phyloP scores from a whole-genome alignment of 495 filamentous ascomycete genomes.

The Aspergillus baeticus region DNA sequence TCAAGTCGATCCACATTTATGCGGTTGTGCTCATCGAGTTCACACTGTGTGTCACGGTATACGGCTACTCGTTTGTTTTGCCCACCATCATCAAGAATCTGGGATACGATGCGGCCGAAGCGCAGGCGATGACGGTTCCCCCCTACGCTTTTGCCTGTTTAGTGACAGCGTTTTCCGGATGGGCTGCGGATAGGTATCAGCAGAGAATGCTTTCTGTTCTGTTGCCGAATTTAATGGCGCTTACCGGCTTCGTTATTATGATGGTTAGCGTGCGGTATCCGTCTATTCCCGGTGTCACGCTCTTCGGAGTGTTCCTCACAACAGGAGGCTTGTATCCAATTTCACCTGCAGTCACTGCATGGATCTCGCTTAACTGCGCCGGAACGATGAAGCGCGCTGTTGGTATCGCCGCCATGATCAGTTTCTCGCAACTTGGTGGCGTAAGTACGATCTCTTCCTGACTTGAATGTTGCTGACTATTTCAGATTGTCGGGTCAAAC shows the following conservation, averaged over 20 bases:
- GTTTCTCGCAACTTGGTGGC: background rate
- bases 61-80: background rate
- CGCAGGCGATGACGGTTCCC: background rate
- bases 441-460: background rate
- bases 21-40: background rate
- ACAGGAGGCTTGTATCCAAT: slow-evolving; percentile 3
- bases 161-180: background rate
- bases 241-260: slow-evolving; percentile 32
- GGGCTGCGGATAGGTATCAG: background rate
- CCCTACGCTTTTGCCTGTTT: background rate
- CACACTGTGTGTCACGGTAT: background rate
- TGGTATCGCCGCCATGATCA: slow-evolving; percentile 2
- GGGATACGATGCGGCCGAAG: background rate
- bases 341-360: background rate
- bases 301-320: background rate
- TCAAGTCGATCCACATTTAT: background rate
- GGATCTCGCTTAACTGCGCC: slow-evolving; percentile 3
- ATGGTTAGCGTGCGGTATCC: slow-evolving; percentile 1
- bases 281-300: background rate
- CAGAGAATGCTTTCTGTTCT: background rate
- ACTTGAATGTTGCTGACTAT: background rate
- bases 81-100: background rate
- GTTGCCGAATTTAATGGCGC: slow-evolving; percentile 32
- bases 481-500: background rate
- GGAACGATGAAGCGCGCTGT: slow-evolving; percentile 4